A percentile compares a stretch with the other conserved stretches of the same genome.
phyloP scores from a whole-genome alignment of 192 early-diverging fungal species.

The Coemansia sp. region DNA sequence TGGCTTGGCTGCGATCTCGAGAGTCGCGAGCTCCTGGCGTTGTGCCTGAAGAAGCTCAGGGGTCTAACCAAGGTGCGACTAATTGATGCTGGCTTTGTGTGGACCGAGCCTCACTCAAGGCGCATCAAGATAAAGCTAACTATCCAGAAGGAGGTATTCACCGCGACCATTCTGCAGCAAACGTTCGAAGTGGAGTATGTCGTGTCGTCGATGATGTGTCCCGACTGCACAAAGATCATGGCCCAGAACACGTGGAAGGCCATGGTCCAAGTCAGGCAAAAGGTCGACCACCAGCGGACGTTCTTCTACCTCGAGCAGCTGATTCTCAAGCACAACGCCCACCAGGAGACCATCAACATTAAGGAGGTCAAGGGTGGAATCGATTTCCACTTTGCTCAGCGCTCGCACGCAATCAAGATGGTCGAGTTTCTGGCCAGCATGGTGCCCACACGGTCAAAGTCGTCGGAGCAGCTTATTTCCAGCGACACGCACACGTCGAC shows the following conservation, averaged over 20 bases:
- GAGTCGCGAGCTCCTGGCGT: constrained; percentile 82
- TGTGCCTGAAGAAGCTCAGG: constrained; percentile 91
- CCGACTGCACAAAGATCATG: constrained; percentile 91
- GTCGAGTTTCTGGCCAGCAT: constrained; percentile 87
- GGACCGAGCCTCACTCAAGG: constrained; percentile 93
- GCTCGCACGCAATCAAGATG: constrained; percentile 93
- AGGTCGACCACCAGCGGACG: constrained; percentile 96
- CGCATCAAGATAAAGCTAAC: constrained; percentile 97
- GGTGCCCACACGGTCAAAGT: constrained; percentile 84
- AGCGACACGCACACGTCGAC: constrained; percentile 90
- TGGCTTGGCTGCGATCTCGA: constrained; percentile 91
- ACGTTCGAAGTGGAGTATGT: constrained; percentile 94
- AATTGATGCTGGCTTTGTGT: constrained; percentile 96
- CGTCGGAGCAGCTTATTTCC: constrained; percentile 94
- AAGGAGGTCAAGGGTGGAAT: constrained; percentile 94
- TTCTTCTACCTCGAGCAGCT: constrained; percentile 98
- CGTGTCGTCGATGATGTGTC: constrained; percentile 90
- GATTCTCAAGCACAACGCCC: constrained; percentile 96
- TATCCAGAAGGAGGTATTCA: constrained; percentile 98
- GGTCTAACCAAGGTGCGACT: constrained; percentile 91
- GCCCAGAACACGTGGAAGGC: constrained; percentile 99
- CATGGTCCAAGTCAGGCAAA: constrained; percentile 96
- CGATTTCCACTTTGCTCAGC: constrained; percentile 92
- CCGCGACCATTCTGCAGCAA: constrained; percentile 93
- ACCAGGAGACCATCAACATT: constrained; percentile 98